Evolutionary conservation across 1,284 basidiomycete genomes (phyloP), one percentile per base, ranked within the genome.

Genomic region (Cryptococcus wingfieldii): DNA sequence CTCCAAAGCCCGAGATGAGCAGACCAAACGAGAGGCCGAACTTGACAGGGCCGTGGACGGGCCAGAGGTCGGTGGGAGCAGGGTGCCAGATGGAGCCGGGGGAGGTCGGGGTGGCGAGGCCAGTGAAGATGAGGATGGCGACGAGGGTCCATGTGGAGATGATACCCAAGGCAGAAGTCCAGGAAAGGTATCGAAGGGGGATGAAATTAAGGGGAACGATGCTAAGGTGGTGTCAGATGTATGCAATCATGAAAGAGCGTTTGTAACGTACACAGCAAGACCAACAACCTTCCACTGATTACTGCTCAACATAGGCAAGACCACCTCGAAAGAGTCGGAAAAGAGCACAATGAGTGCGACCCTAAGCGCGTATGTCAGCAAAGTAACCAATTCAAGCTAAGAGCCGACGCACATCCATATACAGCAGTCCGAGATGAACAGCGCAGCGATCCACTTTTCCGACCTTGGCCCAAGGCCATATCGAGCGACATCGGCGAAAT

Each of bases 381-480:
- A 28, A 16, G 47, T 28, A 41, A 28, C 9, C 3, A 2, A 41
- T 10, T 39, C 25, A 4, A 23, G 25, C 3, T 4, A 31, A 38
- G 31, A 43, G 18, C 5, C n/a, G 1, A 67, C 71, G 66, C 49
- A 71, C 70, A 72, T 62, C 74, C 74, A 77, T 43, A 87, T 83
- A 69, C 89, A 89, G n/a, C 90, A 76, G 72, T 94, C 90, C 4
- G 92, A 74, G 61, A 88, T 87, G 71, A 94, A 94, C 54, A 95
- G 77, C 2, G 80, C 63, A 54, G 85, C 88, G 51, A 90, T 88
- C 52, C 87, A 69, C 3, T 83, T 76, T 41, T 83, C 84, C 0
- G 85, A 85, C 34, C 79, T 79, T 1, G 83, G 82, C 5, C 90
- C 91, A 12, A 75, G 61, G 3, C 67, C 72, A 51, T 64, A 71